Evolutionary conservation across 2,329 filamentous ascomycete genomes (phyloP), one percentile per base, ranked within the genome.

Genomic region (Cladorrhinum sp.): DNA sequence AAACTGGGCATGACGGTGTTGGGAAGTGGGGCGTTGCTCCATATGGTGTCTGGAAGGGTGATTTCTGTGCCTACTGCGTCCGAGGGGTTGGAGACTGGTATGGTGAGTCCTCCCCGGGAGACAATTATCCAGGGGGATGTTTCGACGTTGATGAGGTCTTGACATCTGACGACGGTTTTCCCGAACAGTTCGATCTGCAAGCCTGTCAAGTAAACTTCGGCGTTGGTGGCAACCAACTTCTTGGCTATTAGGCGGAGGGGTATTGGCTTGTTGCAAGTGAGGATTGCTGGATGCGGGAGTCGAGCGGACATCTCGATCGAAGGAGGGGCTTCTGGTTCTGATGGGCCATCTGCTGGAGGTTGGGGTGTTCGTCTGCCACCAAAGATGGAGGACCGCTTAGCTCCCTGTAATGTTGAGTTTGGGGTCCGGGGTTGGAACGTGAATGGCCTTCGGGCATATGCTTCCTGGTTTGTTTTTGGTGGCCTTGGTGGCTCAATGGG

Each of bases 1-100:
- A 99, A 99, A 0, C 87, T 88, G 0, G 95, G 95, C 9, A 92
- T 88, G 10, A 99, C 86, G 0, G 91, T 94, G 72, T 91, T 95
- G 2, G 94, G 95, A 5, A 98, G 79, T 0, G 86, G 79, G 55
- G 85, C 80, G 46, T 80, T 79, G 64, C 84, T 84, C 95, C 95
- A 99, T 46, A 94, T 72, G 1, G 80, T 81, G 53, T 85, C 78
- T 59, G 92, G 88, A 23, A 96, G 72, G n/a, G 83, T 80, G 60
- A 87, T 79, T 69, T 96, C 90, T 10, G 84, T 84, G 51, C 86
- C 86, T 6, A 86, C 78, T 2, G 86, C 73, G 58, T 82, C 81
- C 8, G 76, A 69, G 79, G 88, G 67, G 64, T 77, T 77, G n/a
- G 86, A 86, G 16, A 97, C 76, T 0, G 87, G 86, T 6, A 93